phyloP scores from a whole-genome alignment of 2,329 filamentous ascomycete species.

The Aureobasidium sp. region DNA sequence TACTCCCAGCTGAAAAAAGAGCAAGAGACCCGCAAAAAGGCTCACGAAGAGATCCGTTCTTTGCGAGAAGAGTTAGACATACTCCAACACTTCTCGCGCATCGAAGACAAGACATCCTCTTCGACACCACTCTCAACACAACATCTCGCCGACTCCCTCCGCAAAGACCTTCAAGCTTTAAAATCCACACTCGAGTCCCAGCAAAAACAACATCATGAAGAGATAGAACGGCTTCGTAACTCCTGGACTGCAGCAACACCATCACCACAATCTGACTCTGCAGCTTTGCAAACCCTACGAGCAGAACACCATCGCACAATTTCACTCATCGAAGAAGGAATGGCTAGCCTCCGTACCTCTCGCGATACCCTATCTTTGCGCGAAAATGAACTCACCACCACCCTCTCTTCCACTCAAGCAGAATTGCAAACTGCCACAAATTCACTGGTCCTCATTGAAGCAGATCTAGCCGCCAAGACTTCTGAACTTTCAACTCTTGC shows the following conservation, averaged over 20 bases:
- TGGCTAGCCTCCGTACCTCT: not conserved
- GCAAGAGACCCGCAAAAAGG: not conserved
- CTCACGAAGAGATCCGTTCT: constrained; percentile 16
- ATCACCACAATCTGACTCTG: not conserved
- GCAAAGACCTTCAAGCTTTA: not conserved
- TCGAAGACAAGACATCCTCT: not conserved
- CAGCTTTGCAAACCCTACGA: not conserved
- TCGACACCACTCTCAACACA: not conserved
- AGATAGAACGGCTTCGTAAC: not conserved
- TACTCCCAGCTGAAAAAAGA: not conserved
- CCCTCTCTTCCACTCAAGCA: constrained; percentile 6
- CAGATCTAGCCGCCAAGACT: constrained; percentile 14
- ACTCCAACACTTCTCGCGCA: constrained; percentile 11
- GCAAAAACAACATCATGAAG: not conserved
- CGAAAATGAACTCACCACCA: no score
- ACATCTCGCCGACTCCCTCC: not conserved
- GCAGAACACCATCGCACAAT: constrained; percentile 1
- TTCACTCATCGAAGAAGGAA: constrained; percentile 2
- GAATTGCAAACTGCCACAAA: constrained; percentile 4
- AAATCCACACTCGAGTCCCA: not conserved
- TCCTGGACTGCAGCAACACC: not conserved
- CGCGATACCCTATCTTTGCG: not conserved
- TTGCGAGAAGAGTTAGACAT: constrained; percentile 20
- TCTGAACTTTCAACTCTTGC: not conserved
- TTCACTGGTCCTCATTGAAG: constrained; percentile 15